Evolutionary conservation across 2,329 filamentous ascomycete genomes (phyloP).

Genomic region (Fusarium cicatricum): DNA sequence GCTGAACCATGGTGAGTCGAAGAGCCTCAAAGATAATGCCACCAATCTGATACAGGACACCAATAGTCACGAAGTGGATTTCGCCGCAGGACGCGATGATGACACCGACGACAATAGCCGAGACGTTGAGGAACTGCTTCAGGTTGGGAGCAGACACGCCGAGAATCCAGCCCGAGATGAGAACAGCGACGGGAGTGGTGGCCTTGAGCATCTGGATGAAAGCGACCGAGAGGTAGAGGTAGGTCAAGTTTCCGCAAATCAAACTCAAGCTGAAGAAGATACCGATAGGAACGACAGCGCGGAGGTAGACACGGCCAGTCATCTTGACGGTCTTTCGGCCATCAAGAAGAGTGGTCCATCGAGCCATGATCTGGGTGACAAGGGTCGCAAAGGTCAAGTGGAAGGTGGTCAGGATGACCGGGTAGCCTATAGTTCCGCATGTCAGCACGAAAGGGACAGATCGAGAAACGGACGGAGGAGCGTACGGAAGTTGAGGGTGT

Average conservation of each 20-base stretch:
- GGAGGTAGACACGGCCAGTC: constrained; percentile 91
- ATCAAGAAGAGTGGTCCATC: constrained; percentile 89
- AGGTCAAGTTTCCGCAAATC: constrained; percentile 96
- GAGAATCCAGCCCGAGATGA: constrained; percentile 88
- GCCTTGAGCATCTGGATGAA: constrained; percentile 99
- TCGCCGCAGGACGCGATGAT: constrained; percentile 94
- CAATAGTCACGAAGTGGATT: constrained; percentile 87
- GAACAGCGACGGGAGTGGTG: constrained; percentile 91
- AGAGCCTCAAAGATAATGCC: constrained; percentile 85
- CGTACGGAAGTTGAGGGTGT: constrained; percentile 78
- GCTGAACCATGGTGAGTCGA: constrained; percentile 85
- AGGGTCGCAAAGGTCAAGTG: constrained; percentile 92
- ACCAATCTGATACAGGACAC: constrained; percentile 80
- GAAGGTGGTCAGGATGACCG: constrained; percentile 92
- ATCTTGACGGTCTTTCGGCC: constrained; percentile 97
- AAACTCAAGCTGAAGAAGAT: constrained; percentile 95
- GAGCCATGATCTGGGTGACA: constrained; percentile 92
- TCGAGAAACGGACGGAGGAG: constrained; percentile 11
- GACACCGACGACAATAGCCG: constrained; percentile 92
- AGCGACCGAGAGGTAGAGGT: constrained; percentile 92
- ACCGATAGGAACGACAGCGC: constrained; percentile 93
- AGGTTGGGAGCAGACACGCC: constrained; percentile 85
- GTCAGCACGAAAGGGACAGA: constrained; percentile 26
- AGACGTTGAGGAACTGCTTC: constrained; percentile 91
- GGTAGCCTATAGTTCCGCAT: constrained; percentile 60